These are phyloP conservation scores for Brassica juncea DNA, from an alignment of 345 rosid genomes.

Conservation along the genomic window DNA sequence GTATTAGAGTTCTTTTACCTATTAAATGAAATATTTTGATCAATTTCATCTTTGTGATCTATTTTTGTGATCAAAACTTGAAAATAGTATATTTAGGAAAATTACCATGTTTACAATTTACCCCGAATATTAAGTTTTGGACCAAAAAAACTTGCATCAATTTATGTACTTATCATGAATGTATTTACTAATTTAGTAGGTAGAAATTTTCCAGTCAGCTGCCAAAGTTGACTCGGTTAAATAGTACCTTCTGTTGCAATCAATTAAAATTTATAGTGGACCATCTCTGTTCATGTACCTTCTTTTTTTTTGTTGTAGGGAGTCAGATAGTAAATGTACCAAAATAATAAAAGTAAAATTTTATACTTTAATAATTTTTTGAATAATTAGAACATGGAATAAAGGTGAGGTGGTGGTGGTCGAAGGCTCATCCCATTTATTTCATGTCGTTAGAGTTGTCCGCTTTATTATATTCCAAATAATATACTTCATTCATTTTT, in stretches of 20 bases:
- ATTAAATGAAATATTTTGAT: too few species aligned
- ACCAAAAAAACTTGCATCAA: neutral
- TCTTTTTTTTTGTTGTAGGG: neutral
- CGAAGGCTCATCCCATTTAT: slow-evolving; percentile 40
- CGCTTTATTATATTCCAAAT: neutral
- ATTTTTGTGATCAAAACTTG: too few species aligned
- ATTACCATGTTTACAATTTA: too few species aligned
- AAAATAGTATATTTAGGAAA: too few species aligned
- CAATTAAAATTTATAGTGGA: slow-evolving; percentile 6
- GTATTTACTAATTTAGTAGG: neutral
- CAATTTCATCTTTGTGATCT: too few species aligned
- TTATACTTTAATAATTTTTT: neutral
- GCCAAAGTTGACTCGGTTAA: slow-evolving; percentile 31
- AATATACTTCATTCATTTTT: neutral
- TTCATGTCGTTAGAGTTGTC: slow-evolving; percentile 8
- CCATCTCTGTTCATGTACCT: slow-evolving; percentile 9
- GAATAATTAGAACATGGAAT: neutral
- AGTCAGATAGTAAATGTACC: slow-evolving; percentile 14
- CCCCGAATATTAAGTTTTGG: neutral
- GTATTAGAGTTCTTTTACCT: too few species aligned
- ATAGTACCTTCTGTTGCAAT: slow-evolving; percentile 26
- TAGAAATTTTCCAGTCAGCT: slow-evolving; percentile 8
- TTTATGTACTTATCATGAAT: neutral
- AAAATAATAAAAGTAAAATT: neutral
- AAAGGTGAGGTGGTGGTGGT: slow-evolving; percentile 6